Conservation (phyloP, 2,329 filamentous ascomycete genomes). For the Macroventuria anomochaeta region DNA sequence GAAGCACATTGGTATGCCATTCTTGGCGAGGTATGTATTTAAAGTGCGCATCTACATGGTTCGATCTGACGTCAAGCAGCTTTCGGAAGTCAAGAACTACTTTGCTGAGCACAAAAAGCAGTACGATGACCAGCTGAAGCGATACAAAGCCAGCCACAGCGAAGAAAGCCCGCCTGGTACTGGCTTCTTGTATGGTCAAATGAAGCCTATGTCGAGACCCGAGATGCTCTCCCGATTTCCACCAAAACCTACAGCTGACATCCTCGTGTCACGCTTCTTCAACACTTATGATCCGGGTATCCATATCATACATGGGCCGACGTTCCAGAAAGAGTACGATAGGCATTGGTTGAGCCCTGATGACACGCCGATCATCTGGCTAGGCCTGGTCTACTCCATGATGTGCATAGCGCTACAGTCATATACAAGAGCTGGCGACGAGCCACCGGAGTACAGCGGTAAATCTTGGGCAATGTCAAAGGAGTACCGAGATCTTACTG, state of each 20-base stretch:
- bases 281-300: conserved; percentile 75
- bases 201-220: conserved; percentile 70
- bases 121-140: conserved; percentile 79
- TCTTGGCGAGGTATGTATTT: conserved; percentile 53
- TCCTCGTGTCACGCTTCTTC: conserved; percentile 88
- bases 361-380: conserved; percentile 77
- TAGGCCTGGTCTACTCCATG: conserved; percentile 77
- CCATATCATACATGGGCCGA: conserved; percentile 69
- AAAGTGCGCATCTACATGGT: neutral
- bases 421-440: conserved; percentile 79
- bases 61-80: conserved; percentile 54
- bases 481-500: conserved; percentile 72
- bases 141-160: conserved; percentile 71
- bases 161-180: conserved; percentile 67
- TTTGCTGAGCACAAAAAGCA: conserved; percentile 88
- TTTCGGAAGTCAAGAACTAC: conserved; percentile 92
- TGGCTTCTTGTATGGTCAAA: conserved; percentile 78
- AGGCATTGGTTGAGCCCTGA: conserved; percentile 74
- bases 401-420: conserved; percentile 79
- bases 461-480: conserved; percentile 59
- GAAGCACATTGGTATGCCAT: conserved; percentile 62
- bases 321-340: conserved; percentile 74
- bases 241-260: conserved; percentile 79
- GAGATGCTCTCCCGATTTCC: conserved; percentile 84
- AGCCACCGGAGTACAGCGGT: conserved; percentile 79